phyloP scores from a whole-genome alignment of 2,329 filamentous ascomycete species.

The Phaeosphaeria sp. region DNA sequence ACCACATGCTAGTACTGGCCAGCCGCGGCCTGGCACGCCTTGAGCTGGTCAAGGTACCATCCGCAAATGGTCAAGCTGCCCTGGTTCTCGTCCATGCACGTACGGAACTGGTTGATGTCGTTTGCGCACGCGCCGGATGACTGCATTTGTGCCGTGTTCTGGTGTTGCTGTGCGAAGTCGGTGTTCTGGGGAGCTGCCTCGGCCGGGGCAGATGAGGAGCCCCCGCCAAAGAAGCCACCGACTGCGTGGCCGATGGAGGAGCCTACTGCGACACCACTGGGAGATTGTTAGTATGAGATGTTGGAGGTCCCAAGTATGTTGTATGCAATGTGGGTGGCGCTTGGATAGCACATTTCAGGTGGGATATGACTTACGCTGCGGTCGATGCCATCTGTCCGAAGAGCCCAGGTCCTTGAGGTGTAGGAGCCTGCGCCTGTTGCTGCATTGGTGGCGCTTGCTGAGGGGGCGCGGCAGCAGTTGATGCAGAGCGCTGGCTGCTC shows the following conservation, averaged over 20 bases:
- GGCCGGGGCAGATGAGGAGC: constrained; percentile 61
- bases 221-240: constrained; percentile 84
- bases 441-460: constrained; percentile 58
- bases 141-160: constrained; percentile 48
- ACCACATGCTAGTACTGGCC: constrained; percentile 59
- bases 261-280: constrained; percentile 92
- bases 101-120: constrained; percentile 85
- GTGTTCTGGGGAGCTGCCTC: constrained; percentile 51
- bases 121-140: constrained; percentile 65
- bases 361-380: constrained; percentile 77
- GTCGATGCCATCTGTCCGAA: constrained; percentile 98
- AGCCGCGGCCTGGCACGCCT: constrained; percentile 58
- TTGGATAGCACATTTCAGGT: not conserved
- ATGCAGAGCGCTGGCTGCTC: constrained; percentile 67
- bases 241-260: constrained; percentile 95
- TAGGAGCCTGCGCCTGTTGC: constrained; percentile 44
- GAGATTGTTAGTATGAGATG: not conserved
- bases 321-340: not conserved
- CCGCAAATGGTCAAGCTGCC: constrained; percentile 96
- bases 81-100: constrained; percentile 94
- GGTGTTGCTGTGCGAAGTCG: constrained; percentile 34
- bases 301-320: not conserved
- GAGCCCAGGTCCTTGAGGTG: constrained; percentile 76
- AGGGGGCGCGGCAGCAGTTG: constrained; percentile 65
- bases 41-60: constrained; percentile 96